Base-by-base conservation (phyloP, 2,329 filamentous ascomycete species). In the Pestalotiopsis fici region DNA sequence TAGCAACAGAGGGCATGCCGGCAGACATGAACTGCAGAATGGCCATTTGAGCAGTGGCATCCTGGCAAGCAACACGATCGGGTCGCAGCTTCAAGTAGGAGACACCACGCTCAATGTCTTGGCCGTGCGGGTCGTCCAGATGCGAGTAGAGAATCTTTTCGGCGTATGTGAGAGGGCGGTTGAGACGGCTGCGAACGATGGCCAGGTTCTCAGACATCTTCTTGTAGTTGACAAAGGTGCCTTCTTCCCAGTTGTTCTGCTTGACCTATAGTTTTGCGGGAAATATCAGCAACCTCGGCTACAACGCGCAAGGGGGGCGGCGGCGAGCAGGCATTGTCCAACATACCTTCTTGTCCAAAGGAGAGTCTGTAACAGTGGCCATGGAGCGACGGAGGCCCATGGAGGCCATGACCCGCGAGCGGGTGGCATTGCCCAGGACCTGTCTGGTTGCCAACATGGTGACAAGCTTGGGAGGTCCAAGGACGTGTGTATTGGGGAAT, bases 141-240 rank as follows among this genome's bases (percentile, higher is more conserved):
- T 99, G 96, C 70, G 95, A 98, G 88, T 99, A 99, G 76, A 98
- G 89, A 78, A 99, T 95, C 90, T 99, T 99, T 89, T 99, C 96
- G 80, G 94, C 93, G 81, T 91, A 97, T 75, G 94, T 96, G 76
- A 99, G 90, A 74, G 96, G 96, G 75, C 93, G 91, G 86, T 97
- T 97, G 74, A 99, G 89, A 78, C 96, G 91, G 76, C 86, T 82
- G 78, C 96, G 93, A 75, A 99, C 96, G 81, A 99, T 90, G 77
- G 90, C 86, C 69, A 99, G 89, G 88, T 97, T 98, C 87, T 98
- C 95, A 76, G 93, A 94, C 94, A 98, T 98, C 89, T 98, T 98
- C 89, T 93, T 94, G 83, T 99, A 99, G 89, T 98, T 97, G 88
- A 98, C 97, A 88, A 94, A 98, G 88, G 97, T 96, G 83, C 88